Evolutionary conservation across 495 filamentous ascomycete genomes (phyloP).

Genomic region (Tetracladium setigerum): DNA sequence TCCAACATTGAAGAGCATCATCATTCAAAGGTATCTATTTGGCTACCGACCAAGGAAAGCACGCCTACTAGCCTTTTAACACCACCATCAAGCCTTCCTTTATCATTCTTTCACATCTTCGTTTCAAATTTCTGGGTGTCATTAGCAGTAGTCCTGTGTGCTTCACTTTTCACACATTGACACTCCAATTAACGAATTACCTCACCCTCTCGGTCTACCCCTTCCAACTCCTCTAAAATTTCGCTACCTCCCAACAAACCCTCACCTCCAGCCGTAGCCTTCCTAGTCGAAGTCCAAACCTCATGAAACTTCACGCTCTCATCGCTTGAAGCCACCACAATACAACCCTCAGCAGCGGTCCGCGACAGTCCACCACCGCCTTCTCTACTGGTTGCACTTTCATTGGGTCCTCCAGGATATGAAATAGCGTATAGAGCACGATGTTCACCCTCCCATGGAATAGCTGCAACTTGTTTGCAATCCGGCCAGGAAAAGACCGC

Average conservation of each 20-base stretch:
- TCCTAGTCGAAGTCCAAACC: conserved; percentile 68
- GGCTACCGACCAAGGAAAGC: too few relatives aligned
- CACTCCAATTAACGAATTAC: conserved; percentile 37
- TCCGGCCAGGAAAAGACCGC: conserved; percentile 95
- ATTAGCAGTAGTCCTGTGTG: too few relatives aligned
- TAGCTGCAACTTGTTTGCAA: conserved; percentile 78
- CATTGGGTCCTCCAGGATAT: conserved; percentile 54
- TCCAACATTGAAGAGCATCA: too few relatives aligned
- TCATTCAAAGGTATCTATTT: too few relatives aligned
- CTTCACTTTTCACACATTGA: too few relatives aligned
- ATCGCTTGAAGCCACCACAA: conserved; percentile 91
- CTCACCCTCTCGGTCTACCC: conserved; percentile 70
- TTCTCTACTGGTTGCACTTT: conserved; percentile 22
- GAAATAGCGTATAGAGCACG: conserved; percentile 68
- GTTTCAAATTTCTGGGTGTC: too few relatives aligned
- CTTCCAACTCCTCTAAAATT: conserved; percentile 80
- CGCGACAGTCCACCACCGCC: conserved; percentile 30
- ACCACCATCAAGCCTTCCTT: too few relatives aligned
- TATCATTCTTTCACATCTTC: too few relatives aligned
- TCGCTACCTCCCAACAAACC: conserved; percentile 79
- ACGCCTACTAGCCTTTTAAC: too few relatives aligned
- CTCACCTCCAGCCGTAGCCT: conserved; percentile 42
- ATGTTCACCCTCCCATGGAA: conserved; percentile 82
- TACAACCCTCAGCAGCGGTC: conserved; percentile 77
- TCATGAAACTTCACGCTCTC: conserved; percentile 95